Evolutionary conservation across 495 filamentous ascomycete genomes (phyloP).

Genomic region (Tricharina praecox): DNA sequence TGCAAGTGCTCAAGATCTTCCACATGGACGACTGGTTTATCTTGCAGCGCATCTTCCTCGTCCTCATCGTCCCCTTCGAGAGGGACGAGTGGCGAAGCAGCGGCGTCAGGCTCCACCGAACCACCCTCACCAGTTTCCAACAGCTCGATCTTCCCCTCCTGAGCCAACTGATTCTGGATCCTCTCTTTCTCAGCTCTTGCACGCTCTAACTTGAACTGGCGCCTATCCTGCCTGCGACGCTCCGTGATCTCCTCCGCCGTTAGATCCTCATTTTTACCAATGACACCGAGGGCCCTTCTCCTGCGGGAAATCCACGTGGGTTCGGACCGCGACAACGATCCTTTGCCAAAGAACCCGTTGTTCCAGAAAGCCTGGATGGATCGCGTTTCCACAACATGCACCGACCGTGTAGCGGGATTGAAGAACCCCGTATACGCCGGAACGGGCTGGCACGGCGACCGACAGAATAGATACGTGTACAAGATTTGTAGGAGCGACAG

Average conservation of each 20-base stretch:
- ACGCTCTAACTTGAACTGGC: conserved; percentile 70
- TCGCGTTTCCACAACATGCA: conserved; percentile 64
- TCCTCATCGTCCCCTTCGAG: conserved; percentile 1
- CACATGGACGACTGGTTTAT: conserved; percentile 28
- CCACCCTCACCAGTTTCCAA: not conserved
- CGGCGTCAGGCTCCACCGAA: not conserved
- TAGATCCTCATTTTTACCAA: conserved; percentile 34
- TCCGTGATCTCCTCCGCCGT: conserved; percentile 70
- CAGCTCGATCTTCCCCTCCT: conserved; percentile 29
- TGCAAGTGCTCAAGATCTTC: conserved; percentile 81
- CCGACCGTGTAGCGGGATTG: conserved; percentile 57
- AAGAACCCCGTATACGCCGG: conserved; percentile 54
- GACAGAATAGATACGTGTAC: conserved; percentile 52
- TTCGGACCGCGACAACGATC: conserved; percentile 78
- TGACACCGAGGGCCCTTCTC: conserved; percentile 47
- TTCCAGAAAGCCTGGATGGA: conserved; percentile 77
- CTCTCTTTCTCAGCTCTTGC: conserved; percentile 68
- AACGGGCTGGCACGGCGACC: conserved; percentile 45
- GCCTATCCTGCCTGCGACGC: conserved; percentile 58
- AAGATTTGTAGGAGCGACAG: conserved; percentile 65
- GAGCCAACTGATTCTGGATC: conserved; percentile 51
- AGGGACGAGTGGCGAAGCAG: not conserved
- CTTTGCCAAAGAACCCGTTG: conserved; percentile 91
- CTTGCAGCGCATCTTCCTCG: not conserved
- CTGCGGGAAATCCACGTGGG: conserved; percentile 81